Evolutionary conservation across 2,329 filamentous ascomycete species (phyloP), one percentile per base, ranked within the genome.

Genomic region (Aspergillus glaucus): DNA sequence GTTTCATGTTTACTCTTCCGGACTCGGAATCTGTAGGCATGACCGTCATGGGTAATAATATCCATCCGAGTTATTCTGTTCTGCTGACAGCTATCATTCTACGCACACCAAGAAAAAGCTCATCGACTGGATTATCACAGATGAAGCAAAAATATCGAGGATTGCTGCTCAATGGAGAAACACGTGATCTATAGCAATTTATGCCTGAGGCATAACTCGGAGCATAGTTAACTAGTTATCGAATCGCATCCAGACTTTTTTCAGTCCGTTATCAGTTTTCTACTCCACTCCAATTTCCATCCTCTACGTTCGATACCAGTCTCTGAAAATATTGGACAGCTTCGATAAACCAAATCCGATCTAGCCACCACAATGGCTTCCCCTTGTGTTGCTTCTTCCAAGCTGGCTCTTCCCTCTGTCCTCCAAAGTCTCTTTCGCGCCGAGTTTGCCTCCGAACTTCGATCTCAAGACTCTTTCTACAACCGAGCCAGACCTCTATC

Each of bases 361-460:
- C 21, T 21, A 44, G n/a, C 3, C 19, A 12, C 15, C 21, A 41
- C 9, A 10, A 65, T 65, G 61, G 49, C 50, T 14, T 46, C 43
- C 8, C 49, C 53, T 43, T 66, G 59, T 43, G 32, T 53, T 42
- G 52, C 56, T 3, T 61, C 63, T n/a, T 54, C 60, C 2, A 62
- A 45, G 10, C 42, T 65, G 47, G 54, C 57, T 24, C 48, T 66
- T 10, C 54, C 65, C 9, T 54, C 47, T 4, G 37, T 62, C 8
- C 47, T 67, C 12, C 57, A 54, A 45, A 57, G 52, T 43, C 44
- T 63, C 10, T 60, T 61, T 28, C 56, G 52, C 36, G 52, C 59
- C 7, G 58, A 66, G 28, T 44, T 59, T 37, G 47, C 51, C 32
- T 43, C 46, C 30, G 48, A 54, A 14, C 21, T 54, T 41, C 45